These are phyloP conservation scores for Stachybotrys elegans DNA, from an alignment of 2,329 filamentous ascomycete species.

Conservation along the genomic window DNA sequence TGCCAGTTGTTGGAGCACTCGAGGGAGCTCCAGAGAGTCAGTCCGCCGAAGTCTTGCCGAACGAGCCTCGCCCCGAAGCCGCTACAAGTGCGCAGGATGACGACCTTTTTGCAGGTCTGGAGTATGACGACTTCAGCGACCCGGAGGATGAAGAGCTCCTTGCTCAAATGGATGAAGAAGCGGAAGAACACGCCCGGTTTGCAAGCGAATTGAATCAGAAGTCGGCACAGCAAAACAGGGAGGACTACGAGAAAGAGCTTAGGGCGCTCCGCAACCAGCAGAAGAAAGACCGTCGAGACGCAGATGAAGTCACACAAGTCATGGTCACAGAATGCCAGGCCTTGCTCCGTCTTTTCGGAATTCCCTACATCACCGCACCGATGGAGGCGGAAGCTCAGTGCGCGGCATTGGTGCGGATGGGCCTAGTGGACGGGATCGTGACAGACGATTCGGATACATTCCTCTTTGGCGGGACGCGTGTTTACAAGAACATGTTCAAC, in stretches of 20 bases:
- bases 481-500: conserved; percentile 99
- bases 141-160: conserved; percentile 90
- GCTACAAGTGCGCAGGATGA: conserved; percentile 27
- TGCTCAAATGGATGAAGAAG: conserved; percentile 79
- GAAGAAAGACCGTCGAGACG: conserved; percentile 91
- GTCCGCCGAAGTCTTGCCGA: no score
- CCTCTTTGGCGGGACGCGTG: conserved; percentile 88
- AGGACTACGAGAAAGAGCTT: conserved; percentile 82
- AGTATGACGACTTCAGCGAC: conserved; percentile 73
- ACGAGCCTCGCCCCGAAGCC: no score
- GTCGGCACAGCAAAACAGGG: conserved; percentile 61
- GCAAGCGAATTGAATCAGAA: conserved; percentile 81
- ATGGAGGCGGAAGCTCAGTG: conserved; percentile 99
- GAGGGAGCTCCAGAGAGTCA: no score
- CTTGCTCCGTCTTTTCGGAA: conserved; percentile 80
- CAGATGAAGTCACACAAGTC: conserved; percentile 91
- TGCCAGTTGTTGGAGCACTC: no score
- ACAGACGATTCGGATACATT: conserved; percentile 97
- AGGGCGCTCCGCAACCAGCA: conserved; percentile 87
- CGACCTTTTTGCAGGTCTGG: conserved; percentile 48
- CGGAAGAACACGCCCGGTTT: conserved; percentile 90
- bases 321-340: conserved; percentile 97
- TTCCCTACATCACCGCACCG: conserved; percentile 94
- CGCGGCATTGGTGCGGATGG: conserved; percentile 79
- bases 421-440: conserved; percentile 93